Evolutionary conservation across 179 eudicot genomes (phyloP).

Genomic region (Nepenthes alata): DNA sequence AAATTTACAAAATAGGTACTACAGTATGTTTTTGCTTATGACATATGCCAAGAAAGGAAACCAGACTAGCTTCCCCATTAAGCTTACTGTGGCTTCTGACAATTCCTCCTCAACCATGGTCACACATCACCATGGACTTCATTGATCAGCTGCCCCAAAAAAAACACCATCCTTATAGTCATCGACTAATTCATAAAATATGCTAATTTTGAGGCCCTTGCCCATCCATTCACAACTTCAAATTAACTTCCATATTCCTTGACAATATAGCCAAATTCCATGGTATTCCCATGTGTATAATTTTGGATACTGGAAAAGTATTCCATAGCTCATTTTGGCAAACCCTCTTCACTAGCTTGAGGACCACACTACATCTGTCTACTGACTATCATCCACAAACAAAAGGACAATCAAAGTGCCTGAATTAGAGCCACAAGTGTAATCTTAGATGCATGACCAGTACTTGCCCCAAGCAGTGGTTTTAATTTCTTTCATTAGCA

Average conservation of each 20-base stretch:
- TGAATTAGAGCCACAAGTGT: not conserved
- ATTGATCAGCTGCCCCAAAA: not conserved
- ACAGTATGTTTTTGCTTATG: too few species aligned
- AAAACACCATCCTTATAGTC: not conserved
- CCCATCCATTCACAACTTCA: not conserved
- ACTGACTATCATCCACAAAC: not conserved
- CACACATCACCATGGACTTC: not conserved
- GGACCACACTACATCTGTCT: not conserved
- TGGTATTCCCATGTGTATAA: not conserved
- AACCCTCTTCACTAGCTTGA: not conserved
- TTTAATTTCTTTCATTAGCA: not conserved
- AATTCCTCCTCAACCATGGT: not conserved
- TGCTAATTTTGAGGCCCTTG: not conserved
- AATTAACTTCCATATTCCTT: not conserved
- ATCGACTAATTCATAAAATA: not conserved
- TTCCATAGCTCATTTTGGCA: not conserved
- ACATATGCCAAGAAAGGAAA: too few species aligned
- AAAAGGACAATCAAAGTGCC: not conserved
- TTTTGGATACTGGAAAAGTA: not conserved
- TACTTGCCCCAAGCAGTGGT: not conserved
- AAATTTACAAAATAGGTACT: too few species aligned
- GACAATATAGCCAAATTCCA: not conserved
- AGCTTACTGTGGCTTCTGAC: not conserved
- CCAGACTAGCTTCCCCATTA: too few species aligned
- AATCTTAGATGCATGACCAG: not conserved